Percentiles rank a stretch among this genome's conserved stretches.
Evolutionary conservation across 352 stramenopile genomes (phyloP).

Genomic region (Pythium biforme): DNA sequence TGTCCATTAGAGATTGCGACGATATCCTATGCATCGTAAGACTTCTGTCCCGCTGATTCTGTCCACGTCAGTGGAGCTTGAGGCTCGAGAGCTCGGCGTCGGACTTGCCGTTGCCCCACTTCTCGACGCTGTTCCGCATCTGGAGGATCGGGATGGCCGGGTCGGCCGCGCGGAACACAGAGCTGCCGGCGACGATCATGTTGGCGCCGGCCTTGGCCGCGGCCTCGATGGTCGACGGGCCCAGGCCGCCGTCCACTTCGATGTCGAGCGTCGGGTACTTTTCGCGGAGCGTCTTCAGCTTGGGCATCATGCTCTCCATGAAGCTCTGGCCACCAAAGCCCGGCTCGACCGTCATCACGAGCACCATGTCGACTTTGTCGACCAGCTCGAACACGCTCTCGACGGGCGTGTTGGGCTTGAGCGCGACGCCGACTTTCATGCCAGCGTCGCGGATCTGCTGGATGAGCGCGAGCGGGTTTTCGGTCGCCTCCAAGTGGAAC

Average conservation of each 20-base stretch:
- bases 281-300: slow-evolving; percentile 87
- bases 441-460: slow-evolving; percentile 78
- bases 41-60: too few species aligned
- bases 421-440: slow-evolving; percentile 95
- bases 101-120: slow-evolving; percentile 70
- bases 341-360: slow-evolving; percentile 98
- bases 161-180: slow-evolving; percentile 88
- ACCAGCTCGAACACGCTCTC: slow-evolving; percentile 84
- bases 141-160: slow-evolving; percentile 69
- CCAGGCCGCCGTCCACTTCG: slow-evolving; percentile 96
- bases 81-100: slow-evolving; percentile 60
- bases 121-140: slow-evolving; percentile 85
- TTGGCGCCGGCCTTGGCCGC: slow-evolving; percentile 95
- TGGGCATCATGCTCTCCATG: slow-evolving; percentile 95
- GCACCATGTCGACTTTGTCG: slow-evolving; percentile 92
- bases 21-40: too few species aligned
- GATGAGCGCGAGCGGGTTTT: slow-evolving; percentile 70
- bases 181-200: slow-evolving; percentile 96
- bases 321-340: slow-evolving; percentile 97
- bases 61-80: slow-evolving; percentile 21
- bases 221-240: slow-evolving; percentile 91
- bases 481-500: slow-evolving; percentile 94
- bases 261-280: slow-evolving; percentile 95
- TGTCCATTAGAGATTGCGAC: too few species aligned
- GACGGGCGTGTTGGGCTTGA: slow-evolving; percentile 94